Evolutionary conservation across 257 asterid genomes (phyloP).

Genomic region (Lycium ferocissimum): DNA sequence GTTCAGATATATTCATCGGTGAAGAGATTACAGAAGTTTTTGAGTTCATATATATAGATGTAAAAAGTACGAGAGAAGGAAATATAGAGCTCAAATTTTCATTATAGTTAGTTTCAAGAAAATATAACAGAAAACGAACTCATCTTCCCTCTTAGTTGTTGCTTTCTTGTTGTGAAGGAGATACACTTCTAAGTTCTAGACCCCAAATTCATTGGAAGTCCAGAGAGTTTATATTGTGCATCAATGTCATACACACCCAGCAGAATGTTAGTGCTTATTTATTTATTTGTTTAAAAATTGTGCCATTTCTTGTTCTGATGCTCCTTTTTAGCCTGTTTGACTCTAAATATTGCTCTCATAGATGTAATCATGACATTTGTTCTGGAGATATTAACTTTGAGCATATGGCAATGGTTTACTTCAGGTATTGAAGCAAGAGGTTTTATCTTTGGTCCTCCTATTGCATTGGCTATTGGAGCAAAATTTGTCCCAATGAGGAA

Average conservation of each 20-base stretch:
- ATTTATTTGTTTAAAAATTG: neutral
- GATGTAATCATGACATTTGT: neutral
- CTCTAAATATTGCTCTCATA: neutral
- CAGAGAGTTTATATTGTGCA: neutral
- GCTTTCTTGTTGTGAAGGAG: neutral
- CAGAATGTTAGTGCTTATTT: neutral
- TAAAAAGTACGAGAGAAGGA: neutral
- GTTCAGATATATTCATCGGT: neutral
- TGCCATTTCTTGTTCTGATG: neutral
- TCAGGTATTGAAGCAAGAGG: conserved; percentile 97
- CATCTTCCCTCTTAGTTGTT: neutral
- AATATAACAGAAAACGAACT: neutral
- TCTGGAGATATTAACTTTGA: conserved; percentile 17
- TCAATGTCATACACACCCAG: neutral
- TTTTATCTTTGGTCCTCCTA: conserved; percentile 94
- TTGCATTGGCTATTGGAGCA: conserved; percentile 94
- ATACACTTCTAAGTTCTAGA: neutral
- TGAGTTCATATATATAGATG: neutral
- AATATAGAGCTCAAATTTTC: neutral
- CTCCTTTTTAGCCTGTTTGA: conserved; percentile 11
- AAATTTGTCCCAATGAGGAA: conserved; percentile 94
- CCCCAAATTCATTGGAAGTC: neutral
- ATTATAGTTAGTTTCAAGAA: neutral
- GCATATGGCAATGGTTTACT: conserved; percentile 25
- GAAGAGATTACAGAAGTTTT: neutral